phyloP scores from a whole-genome alignment of 345 rosid species.

The Salix arbutifolia region DNA sequence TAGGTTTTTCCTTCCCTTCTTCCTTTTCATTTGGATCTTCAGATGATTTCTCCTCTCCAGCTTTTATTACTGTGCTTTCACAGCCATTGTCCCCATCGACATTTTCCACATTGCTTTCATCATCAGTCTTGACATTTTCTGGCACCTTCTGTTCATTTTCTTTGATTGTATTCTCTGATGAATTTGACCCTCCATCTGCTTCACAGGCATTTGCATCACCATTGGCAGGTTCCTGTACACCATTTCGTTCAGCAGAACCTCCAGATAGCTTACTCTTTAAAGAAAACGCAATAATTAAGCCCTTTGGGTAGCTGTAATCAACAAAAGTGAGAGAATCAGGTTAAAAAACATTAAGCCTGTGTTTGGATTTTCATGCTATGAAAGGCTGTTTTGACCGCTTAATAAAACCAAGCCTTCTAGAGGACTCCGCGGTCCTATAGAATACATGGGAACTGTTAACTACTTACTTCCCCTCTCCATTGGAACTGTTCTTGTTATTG shows the following conservation, averaged over 20 bases:
- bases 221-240: conserved; percentile 25
- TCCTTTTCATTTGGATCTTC: conserved; percentile 37
- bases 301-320: conserved; percentile 70
- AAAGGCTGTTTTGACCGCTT: too few species aligned
- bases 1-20: conserved; percentile 42
- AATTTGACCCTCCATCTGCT: conserved; percentile 13
- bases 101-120: not conserved
- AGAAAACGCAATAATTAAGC: conserved; percentile 75
- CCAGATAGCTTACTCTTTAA: conserved; percentile 50
- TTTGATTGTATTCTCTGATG: conserved; percentile 10
- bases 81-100: not conserved
- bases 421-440: not conserved
- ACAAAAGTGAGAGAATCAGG: conserved; percentile 14
- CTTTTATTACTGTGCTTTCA: conserved; percentile 18
- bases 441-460: not conserved
- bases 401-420: not conserved
- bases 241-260: conserved; percentile 33
- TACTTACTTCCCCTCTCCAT: conserved; percentile 50
- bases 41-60: conserved; percentile 42
- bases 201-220: conserved; percentile 21
- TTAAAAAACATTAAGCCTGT: not conserved
- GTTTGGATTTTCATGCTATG: too few species aligned
- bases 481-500: conserved; percentile 42
- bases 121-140: not conserved
- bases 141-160: conserved; percentile 19